These are phyloP conservation scores for Yamadazyma nakazawae DNA, from an alignment of 805 yeast species.

Conservation along the genomic window DNA sequence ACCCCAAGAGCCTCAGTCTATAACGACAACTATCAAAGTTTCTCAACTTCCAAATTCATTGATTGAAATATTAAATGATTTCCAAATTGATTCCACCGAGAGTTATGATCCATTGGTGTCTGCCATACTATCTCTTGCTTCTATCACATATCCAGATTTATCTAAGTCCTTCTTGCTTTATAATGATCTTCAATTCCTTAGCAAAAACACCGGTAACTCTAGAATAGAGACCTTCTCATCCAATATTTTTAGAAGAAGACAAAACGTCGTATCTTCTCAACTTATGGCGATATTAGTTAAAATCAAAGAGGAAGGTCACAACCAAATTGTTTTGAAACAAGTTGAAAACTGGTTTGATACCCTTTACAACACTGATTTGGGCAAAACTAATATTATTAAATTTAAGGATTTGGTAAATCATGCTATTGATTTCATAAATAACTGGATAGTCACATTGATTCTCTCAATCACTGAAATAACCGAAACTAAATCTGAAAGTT, in stretches of 20 bases:
- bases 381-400: conserved; percentile 23
- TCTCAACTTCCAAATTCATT: conserved; percentile 23
- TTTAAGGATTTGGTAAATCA: conserved; percentile 26
- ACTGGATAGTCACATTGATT: conserved; percentile 25
- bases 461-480: conserved; percentile 29
- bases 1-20: background rate
- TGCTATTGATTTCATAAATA: conserved; percentile 27
- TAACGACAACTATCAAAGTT: conserved; percentile 13
- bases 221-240: conserved; percentile 13
- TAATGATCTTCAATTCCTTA: conserved; percentile 32
- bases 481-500: conserved; percentile 31
- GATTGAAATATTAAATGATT: conserved; percentile 22
- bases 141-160: conserved; percentile 30
- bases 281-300: conserved; percentile 9
- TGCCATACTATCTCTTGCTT: conserved; percentile 29
- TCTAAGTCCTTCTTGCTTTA: conserved; percentile 31
- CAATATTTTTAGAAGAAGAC: conserved; percentile 3
- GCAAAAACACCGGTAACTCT: conserved; percentile 10
- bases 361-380: conserved; percentile 20
- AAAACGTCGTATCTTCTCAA: conserved; percentile 5
- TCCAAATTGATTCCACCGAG: conserved; percentile 17
- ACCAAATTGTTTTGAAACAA: conserved; percentile 4
- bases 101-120: conserved; percentile 20
- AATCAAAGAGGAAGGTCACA: conserved; percentile 4
- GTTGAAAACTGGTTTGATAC: conserved; percentile 20